These are phyloP conservation scores for Pinus taeda DNA, from an alignment of 75 land plant species.

Conservation along the genomic window DNA sequence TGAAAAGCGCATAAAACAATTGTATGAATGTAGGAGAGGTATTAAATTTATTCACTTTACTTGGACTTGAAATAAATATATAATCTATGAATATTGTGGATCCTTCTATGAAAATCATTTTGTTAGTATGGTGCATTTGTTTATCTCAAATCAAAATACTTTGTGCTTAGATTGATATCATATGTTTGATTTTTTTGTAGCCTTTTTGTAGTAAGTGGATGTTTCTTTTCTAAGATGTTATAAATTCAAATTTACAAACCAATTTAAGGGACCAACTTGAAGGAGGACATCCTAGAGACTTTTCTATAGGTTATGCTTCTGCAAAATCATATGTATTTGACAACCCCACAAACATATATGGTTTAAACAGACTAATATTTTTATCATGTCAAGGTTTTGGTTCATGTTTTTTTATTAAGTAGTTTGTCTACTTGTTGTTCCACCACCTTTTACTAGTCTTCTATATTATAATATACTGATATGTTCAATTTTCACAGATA, in stretches of 20 bases:
- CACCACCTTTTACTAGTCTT: background rate
- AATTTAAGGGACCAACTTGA: background rate
- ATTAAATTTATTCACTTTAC: background rate
- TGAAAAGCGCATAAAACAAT: background rate
- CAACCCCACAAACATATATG: background rate
- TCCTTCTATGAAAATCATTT: background rate
- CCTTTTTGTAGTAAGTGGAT: background rate
- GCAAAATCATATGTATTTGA: background rate
- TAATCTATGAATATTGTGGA: background rate
- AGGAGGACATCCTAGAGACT: background rate
- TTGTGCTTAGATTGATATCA: background rate
- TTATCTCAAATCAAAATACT: background rate
- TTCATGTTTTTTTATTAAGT: background rate
- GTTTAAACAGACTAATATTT: slow-evolving; percentile 1
- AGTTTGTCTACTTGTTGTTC: background rate
- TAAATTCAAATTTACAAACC: background rate
- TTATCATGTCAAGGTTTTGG: background rate
- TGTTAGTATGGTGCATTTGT: background rate
- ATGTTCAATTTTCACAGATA: background rate
- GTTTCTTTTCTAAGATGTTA: background rate
- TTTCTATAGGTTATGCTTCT: background rate
- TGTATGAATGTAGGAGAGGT: background rate
- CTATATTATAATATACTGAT: background rate
- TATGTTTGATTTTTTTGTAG: background rate
- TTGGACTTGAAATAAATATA: background rate